Evolutionary conservation across 2,329 filamentous ascomycete genomes (phyloP), one percentile per base, ranked within the genome.

Genomic region (Epichloe elymi): DNA sequence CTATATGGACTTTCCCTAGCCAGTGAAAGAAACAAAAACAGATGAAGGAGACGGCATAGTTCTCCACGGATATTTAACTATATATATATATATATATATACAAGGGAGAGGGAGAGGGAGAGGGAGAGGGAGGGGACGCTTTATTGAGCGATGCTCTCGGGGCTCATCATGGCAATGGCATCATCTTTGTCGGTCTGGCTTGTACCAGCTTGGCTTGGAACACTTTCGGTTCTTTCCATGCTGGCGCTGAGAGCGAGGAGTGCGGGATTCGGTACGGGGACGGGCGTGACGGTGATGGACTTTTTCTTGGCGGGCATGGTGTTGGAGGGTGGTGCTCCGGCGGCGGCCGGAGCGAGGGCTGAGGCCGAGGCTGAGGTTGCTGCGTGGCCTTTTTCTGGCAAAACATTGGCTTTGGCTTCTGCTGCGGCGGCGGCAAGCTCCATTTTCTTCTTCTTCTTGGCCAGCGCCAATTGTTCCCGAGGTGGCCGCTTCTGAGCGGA

Each of bases 391-490:
- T 69, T 68, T n/a, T 63, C 65, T 2, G 63, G 60, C 1, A 65
- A 62, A 2, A 60, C 60, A 40, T 68, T 67, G 56, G 69, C 60
- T 55, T 67, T 70, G 43, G 70, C 73, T 51, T 74, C 73, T 5
- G 74, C 74, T 20, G 74, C 76, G 62, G 70, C 79, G 53, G 69
- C 83, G 5, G 54, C 53, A 10, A 57, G 55, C 67, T 82, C 83
- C 66, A 79, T 70, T 72, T 91, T 91, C 71, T 90, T 87, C 71
- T 87, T 90, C 70, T 91, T 93, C 73, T 90, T 90, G 51, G 87
- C 86, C 57, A 88, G 79, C 35, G 86, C 86, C 50, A 88, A 82
- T 65, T 90, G 86, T 64, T 93, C 87, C 62, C 86, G 83, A 20
- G 88, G 78, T 35, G 88, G 86, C 7, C 87, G 76, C 70, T 94